A percentile compares a stretch with the other conserved stretches of the same genome.
Conservation (phyloP, 768 basidiomycete genomes). For the Boletus sp. region DNA sequence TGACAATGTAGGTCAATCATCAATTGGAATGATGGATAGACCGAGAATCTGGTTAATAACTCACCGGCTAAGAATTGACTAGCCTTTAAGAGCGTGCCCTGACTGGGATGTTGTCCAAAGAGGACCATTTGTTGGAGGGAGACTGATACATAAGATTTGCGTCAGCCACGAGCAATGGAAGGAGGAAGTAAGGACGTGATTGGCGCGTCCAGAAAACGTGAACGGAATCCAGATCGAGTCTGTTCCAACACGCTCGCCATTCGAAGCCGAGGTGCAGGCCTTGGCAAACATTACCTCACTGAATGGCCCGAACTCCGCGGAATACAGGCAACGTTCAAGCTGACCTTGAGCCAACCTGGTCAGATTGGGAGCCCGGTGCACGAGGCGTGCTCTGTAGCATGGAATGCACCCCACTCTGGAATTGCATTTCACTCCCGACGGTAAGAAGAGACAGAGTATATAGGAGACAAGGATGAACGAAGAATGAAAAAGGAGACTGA, state of each 20-base stretch:
- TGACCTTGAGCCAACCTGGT: not conserved
- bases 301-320: not conserved
- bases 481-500: slow-evolving; percentile 31
- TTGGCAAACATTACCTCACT: not conserved
- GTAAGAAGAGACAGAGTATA: too few relatives aligned
- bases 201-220: not conserved
- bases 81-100: slow-evolving; percentile 91
- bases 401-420: not conserved
- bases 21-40: not conserved
- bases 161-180: slow-evolving; percentile 7
- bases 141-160: slow-evolving; percentile 45
- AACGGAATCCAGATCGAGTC: too few relatives aligned
- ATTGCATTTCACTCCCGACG: not conserved
- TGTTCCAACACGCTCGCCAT: not conserved
- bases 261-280: not conserved
- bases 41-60: slow-evolving; percentile 11
- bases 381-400: not conserved
- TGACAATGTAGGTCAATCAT: not conserved
- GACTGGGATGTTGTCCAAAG: slow-evolving; percentile 93
- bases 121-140: slow-evolving; percentile 97
- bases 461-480: not conserved
- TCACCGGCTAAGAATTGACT: slow-evolving; percentile 82
- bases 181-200: not conserved
- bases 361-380: not conserved
- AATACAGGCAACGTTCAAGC: not conserved